Base-by-base conservation (phyloP, 352 stramenopile species). In the Thraustotheca clavata region DNA sequence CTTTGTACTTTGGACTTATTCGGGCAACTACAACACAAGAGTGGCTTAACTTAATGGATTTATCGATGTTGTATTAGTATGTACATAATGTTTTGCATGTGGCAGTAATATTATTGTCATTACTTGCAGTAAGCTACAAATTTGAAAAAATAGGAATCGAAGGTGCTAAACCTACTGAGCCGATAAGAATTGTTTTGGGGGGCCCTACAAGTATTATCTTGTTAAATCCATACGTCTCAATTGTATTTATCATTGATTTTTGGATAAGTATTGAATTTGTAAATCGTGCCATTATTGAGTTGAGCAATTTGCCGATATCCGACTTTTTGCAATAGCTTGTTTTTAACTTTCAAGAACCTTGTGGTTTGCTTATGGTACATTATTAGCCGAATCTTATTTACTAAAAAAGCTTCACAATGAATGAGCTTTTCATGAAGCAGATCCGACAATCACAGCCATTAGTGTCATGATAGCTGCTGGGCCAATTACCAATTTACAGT, bases 201-300 rank as follows among this genome's bases (percentile, higher is more conserved):
- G 34, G 52, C 39, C 55, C 55, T 12, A 63, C 55, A 3, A 49
- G 20, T 27, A 14, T 63, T 2, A 29, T 63, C 16, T 27, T 63
- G 0, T 31, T 46, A 3, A 50, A 63, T 35, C 55, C 55, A 22
- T 59, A 16, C 2, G 55, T 63, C 39, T 8, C 18, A 2, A 4
- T 52, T 16, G 7, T 63, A 18, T 24, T 63, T 18, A 26, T 63
- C 22, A 41, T 52, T 29, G 55, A 63, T n/a, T 26, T 63, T 16
- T 63, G 55, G 55, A 46, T 63, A 18, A 35, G 55, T 16, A 31
- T 24, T 0, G 34, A 46, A 8, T 63, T 49, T 39, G 34, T 50
- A 22, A 26, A 38, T 6, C 26, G 49, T 3, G 55, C 55, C 0
- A 27, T 35, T 1, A 12, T 35, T 3, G 26, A 20, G 6, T 20